Percentiles rank a stretch among this genome's conserved stretches.
Conservation (phyloP, 2,329 filamentous ascomycete species). For the Cytospora schulzeri region DNA sequence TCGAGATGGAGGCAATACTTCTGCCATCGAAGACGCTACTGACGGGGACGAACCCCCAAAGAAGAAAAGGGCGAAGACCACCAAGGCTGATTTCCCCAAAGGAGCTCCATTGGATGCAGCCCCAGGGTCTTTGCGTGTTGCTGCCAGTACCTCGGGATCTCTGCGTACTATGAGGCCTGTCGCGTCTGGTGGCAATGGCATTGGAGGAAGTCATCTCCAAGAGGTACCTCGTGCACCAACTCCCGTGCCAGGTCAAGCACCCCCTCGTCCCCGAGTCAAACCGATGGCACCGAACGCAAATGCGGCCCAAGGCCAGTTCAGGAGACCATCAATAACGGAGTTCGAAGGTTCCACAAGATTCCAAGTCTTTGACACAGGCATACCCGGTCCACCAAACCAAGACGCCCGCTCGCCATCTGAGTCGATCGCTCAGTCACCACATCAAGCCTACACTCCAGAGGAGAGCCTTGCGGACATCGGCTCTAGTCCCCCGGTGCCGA, state of each 20-base stretch:
- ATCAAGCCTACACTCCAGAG: conserved; percentile 52
- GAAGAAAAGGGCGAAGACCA: conserved; percentile 80
- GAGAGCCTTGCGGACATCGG: conserved; percentile 81
- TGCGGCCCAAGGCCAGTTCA: conserved; percentile 47
- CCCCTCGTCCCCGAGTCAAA: conserved; percentile 31
- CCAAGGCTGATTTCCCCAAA: conserved; percentile 59
- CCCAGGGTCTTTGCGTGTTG: conserved; percentile 81
- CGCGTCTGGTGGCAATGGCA: conserved; percentile 44
- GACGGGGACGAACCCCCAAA: conserved; percentile 58
- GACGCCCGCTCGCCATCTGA: conserved; percentile 59
- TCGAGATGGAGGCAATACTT: conserved; percentile 64
- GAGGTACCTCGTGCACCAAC: conserved; percentile 77
- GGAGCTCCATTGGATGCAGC: conserved; percentile 70
- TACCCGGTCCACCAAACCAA: conserved; percentile 46
- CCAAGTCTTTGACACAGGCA: conserved; percentile 38
- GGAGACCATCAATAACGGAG: conserved; percentile 58
- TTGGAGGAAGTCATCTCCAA: conserved; percentile 59
- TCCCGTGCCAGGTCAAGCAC: conserved; percentile 62
- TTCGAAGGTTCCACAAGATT: conserved; percentile 37
- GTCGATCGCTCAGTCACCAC: conserved; percentile 54
- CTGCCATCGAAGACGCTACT: conserved; percentile 69
- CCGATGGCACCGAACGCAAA: conserved; percentile 26
- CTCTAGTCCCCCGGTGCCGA: conserved; percentile 84
- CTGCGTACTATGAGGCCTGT: conserved; percentile 80
- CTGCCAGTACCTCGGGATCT: conserved; percentile 86